These are phyloP conservation scores for Clohesyomyces aquaticus DNA, from an alignment of 495 filamentous ascomycete species.

Conservation along the genomic window DNA sequence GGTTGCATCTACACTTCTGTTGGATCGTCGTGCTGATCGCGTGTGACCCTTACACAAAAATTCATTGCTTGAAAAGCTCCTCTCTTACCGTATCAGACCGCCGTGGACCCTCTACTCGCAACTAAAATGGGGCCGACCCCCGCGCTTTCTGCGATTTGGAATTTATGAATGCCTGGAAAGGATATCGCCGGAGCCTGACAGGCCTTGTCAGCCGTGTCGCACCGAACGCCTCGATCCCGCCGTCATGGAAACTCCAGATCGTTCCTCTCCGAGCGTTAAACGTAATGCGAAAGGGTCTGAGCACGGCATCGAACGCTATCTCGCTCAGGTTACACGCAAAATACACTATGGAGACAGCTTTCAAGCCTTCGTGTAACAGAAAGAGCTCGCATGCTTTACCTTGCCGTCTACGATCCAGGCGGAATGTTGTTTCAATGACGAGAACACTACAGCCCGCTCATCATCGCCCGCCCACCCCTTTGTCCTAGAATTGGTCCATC, in stretches of 20 bases:
- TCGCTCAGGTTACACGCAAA: conserved; percentile 1
- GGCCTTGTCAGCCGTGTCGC: conserved; percentile 6
- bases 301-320: conserved; percentile 7
- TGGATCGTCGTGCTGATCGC: conserved; percentile 7
- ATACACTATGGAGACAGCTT: conserved; percentile 1
- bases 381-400: not conserved
- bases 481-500: not conserved
- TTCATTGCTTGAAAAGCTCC: not conserved
- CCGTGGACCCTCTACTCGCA: not conserved
- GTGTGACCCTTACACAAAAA: not conserved
- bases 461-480: too few relatives aligned
- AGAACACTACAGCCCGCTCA: too few relatives aligned
- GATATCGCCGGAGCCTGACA: not conserved
- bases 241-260: conserved; percentile 6
- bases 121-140: not conserved
- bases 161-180: not conserved
- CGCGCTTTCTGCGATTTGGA: conserved; percentile 7
- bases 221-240: conserved; percentile 27
- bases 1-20: conserved; percentile 21
- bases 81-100: not conserved
- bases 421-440: too few relatives aligned
- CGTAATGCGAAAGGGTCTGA: conserved; percentile 7
- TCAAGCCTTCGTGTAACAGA: conserved; percentile 1
- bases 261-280: conserved; percentile 8
- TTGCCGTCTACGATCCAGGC: not conserved